Percentiles rank a stretch among this genome's conserved stretches.
Evolutionary conservation across 352 stramenopile genomes (phyloP).

Genomic region (Phytophthora pluvialis): DNA sequence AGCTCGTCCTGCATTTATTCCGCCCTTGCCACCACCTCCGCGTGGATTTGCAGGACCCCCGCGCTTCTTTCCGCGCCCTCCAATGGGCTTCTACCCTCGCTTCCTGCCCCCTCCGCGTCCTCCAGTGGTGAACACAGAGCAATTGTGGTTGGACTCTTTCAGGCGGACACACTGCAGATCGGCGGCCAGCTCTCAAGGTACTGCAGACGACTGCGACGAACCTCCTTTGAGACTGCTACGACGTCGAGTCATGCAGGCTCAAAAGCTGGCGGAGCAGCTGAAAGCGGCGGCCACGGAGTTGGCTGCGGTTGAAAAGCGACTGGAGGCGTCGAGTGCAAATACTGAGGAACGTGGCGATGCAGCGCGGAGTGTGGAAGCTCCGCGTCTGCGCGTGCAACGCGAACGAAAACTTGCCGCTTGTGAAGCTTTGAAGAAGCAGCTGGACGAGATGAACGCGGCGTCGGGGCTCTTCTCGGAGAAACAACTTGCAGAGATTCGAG

Average conservation of each 20-base stretch:
- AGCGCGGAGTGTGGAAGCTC: constrained; percentile 4
- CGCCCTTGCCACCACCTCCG: constrained; percentile 7
- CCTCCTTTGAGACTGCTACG: constrained; percentile 33
- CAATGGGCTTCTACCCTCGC: constrained; percentile 20
- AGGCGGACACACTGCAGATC: constrained; percentile 25
- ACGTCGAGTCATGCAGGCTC: constrained; percentile 23
- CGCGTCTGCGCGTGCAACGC: constrained; percentile 20
- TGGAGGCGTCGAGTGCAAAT: background rate
- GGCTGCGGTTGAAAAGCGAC: constrained; percentile 29
- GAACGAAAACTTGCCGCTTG: constrained; percentile 33
- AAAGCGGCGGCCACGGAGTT: constrained; percentile 29
- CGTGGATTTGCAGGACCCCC: background rate
- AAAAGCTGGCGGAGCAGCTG: constrained; percentile 28
- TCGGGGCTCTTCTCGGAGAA: constrained; percentile 27
- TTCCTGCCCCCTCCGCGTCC: constrained; percentile 18
- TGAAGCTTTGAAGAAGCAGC: constrained; percentile 35
- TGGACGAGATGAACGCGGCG: constrained; percentile 30
- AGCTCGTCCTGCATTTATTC: constrained; percentile 15
- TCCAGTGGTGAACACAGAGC: constrained; percentile 27
- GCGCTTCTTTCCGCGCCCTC: constrained; percentile 11
- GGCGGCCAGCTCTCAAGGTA: background rate
- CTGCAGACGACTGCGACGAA: constrained; percentile 2
- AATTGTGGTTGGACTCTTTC: constrained; percentile 39
- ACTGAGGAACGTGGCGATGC: background rate
- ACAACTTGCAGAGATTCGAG: constrained; percentile 24